These are phyloP conservation scores for Alternaria rosae DNA, from an alignment of 2,329 filamentous ascomycete genomes.

Conservation along the genomic window DNA sequence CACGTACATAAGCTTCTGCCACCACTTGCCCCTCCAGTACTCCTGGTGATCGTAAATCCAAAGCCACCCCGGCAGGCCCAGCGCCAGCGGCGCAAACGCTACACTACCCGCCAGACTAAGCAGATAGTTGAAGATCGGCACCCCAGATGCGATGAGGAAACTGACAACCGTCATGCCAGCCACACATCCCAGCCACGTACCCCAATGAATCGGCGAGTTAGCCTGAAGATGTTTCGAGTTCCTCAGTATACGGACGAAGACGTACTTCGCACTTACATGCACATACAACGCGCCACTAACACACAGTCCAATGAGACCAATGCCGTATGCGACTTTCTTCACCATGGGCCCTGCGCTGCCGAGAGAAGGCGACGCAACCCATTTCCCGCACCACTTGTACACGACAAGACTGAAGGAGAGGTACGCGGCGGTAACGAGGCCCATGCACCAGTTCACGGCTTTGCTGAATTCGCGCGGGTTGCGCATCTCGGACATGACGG, in stretches of 20 bases:
- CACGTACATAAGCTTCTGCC: conserved; percentile 49
- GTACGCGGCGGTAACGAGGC: conserved; percentile 65
- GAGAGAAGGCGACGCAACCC: conserved; percentile 68
- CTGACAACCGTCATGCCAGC: conserved; percentile 53
- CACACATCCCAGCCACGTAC: conserved; percentile 61
- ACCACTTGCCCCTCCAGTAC: conserved; percentile 49
- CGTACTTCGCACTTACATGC: conserved; percentile 63
- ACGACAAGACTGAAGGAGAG: conserved; percentile 67
- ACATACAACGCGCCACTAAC: conserved; percentile 59
- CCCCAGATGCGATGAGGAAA: conserved; percentile 62
- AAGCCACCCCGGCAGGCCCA: conserved; percentile 58
- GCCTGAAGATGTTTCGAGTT: conserved; percentile 60
- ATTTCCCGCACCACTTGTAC: conserved; percentile 68
- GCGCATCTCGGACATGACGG: conserved; percentile 71
- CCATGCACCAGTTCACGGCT: conserved; percentile 67
- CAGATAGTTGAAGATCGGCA: conserved; percentile 64
- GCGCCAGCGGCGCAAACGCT: conserved; percentile 60
- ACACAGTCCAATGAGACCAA: conserved; percentile 63
- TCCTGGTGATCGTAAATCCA: conserved; percentile 60
- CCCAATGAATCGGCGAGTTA: conserved; percentile 65
- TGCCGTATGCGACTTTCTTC: conserved; percentile 68
- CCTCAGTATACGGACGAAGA: conserved; percentile 64
- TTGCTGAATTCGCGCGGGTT: conserved; percentile 67
- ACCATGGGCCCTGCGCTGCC: conserved; percentile 66
- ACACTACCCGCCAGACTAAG: conserved; percentile 59